Percentiles rank a stretch among this genome's conserved stretches.
Evolutionary conservation across 768 basidiomycete species (phyloP).

Genomic region (Mycena chlorophos): DNA sequence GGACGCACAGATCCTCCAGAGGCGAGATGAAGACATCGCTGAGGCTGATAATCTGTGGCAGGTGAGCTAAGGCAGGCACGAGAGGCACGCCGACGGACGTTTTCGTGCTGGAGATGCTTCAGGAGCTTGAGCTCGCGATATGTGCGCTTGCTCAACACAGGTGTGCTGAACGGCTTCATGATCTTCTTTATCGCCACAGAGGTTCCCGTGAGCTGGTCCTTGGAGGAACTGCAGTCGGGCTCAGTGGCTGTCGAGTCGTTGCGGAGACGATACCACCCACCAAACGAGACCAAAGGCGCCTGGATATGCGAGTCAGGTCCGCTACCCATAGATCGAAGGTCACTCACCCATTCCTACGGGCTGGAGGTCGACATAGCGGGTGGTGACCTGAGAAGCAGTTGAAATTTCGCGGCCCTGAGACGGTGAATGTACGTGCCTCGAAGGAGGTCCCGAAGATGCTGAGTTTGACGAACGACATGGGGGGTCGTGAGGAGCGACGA

Average conservation of each 20-base stretch:
- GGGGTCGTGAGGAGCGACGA: constrained; percentile 8
- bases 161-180: constrained; percentile 99
- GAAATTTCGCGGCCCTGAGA: constrained; percentile 20
- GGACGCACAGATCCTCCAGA: constrained; percentile 89
- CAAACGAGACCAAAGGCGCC: constrained; percentile 98
- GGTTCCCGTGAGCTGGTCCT: constrained; percentile 90
- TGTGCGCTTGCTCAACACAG: constrained; percentile 96
- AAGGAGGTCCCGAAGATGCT: constrained; percentile 98
- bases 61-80: constrained; percentile 1
- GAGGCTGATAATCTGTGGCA: constrained; percentile 87
- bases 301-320: constrained; percentile 25
- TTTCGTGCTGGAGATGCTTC: constrained; percentile 98
- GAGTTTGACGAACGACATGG: constrained; percentile 95
- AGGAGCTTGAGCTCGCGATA: constrained; percentile 97
- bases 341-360: constrained; percentile 96
- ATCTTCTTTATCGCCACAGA: constrained; percentile 99
- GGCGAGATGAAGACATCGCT: constrained; percentile 99
- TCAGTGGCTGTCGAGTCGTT: constrained; percentile 3
- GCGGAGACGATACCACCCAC: constrained; percentile 45
- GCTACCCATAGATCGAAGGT: not conserved
- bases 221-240: constrained; percentile 67
- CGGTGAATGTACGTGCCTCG: constrained; percentile 56
- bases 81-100: constrained; percentile 53
- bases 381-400: constrained; percentile 73
- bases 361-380: constrained; percentile 98